These are phyloP conservation scores for Tulasnella sp. DNA, from an alignment of 768 basidiomycete genomes.

Conservation along the genomic window DNA sequence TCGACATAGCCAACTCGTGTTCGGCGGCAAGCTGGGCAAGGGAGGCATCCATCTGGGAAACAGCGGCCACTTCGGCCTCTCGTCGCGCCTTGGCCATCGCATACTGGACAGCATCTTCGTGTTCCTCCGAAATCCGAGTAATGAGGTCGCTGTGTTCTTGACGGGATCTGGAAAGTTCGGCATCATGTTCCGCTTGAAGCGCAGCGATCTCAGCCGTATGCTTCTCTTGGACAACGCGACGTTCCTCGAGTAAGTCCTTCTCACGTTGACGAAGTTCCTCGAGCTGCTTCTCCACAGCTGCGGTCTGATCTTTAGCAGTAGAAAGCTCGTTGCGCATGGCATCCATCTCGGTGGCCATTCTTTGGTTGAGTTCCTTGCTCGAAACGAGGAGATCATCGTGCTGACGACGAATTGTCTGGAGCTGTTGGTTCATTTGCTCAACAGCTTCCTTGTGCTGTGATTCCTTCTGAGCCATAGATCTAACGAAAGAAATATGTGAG, in stretches of 20 bases:
- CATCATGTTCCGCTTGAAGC: slow-evolving; percentile 37
- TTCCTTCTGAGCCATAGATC: slow-evolving; percentile 97
- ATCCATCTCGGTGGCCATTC: slow-evolving; percentile 81
- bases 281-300: slow-evolving; percentile 39
- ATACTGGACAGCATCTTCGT: slow-evolving; percentile 25
- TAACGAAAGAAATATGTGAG: slow-evolving; percentile 26
- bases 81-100: slow-evolving; percentile 8
- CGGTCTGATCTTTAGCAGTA: slow-evolving; percentile 31
- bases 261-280: slow-evolving; percentile 48
- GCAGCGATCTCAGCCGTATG: slow-evolving; percentile 30
- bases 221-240: slow-evolving; percentile 25
- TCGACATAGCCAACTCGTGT: slow-evolving; percentile 8
- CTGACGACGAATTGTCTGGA: slow-evolving; percentile 42
- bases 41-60: slow-evolving; percentile 2
- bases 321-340: slow-evolving; percentile 36
- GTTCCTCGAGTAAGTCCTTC: slow-evolving; percentile 31
- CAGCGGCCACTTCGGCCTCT: slow-evolving; percentile 11
- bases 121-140: slow-evolving; percentile 23
- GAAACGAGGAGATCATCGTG: slow-evolving; percentile 71
- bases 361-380: slow-evolving; percentile 77
- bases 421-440: slow-evolving; percentile 45
- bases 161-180: slow-evolving; percentile 22
- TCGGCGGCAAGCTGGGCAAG: not conserved
- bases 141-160: slow-evolving; percentile 27
- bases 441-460: slow-evolving; percentile 74